Conservation (phyloP, 768 basidiomycete species). For the Krasilnikovozyma curviuscula region DNA sequence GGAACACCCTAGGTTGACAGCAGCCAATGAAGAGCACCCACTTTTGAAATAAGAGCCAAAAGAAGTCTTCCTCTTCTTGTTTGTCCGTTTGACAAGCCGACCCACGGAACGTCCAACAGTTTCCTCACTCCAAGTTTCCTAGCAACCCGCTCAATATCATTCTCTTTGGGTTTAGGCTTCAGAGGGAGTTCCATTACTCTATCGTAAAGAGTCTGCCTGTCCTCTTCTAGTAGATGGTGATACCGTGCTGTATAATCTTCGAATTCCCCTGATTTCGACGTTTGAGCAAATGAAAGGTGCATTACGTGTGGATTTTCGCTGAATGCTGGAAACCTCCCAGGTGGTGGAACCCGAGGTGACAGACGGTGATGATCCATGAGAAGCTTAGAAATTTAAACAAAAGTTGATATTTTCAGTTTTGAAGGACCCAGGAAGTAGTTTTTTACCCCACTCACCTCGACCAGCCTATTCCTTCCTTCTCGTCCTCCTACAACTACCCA, state of each 20-base stretch:
- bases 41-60: constrained; percentile 54
- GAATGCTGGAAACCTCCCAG: constrained; percentile 9
- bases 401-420: background rate
- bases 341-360: constrained; percentile 3
- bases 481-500: constrained; percentile 60
- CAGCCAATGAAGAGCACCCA: constrained; percentile 42
- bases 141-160: constrained; percentile 36
- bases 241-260: constrained; percentile 87
- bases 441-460: constrained; percentile 38
- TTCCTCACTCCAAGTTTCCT: constrained; percentile 38
- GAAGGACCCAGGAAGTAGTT: constrained; percentile 17
- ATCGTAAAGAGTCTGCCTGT: constrained; percentile 55
- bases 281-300: constrained; percentile 2
- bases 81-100: constrained; percentile 82
- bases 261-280: constrained; percentile 39
- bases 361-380: constrained; percentile 3
- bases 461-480: constrained; percentile 43
- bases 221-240: constrained; percentile 68
- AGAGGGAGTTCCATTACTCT: constrained; percentile 1
- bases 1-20: background rate
- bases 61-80: constrained; percentile 68
- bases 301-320: too few relatives aligned
- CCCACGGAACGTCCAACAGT: constrained; percentile 60
- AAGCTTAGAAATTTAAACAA: background rate
- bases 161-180: constrained; percentile 9